Evolutionary conservation across 176 grass and related monocot genomes (phyloP).

Genomic region (Olyra latifolia): DNA sequence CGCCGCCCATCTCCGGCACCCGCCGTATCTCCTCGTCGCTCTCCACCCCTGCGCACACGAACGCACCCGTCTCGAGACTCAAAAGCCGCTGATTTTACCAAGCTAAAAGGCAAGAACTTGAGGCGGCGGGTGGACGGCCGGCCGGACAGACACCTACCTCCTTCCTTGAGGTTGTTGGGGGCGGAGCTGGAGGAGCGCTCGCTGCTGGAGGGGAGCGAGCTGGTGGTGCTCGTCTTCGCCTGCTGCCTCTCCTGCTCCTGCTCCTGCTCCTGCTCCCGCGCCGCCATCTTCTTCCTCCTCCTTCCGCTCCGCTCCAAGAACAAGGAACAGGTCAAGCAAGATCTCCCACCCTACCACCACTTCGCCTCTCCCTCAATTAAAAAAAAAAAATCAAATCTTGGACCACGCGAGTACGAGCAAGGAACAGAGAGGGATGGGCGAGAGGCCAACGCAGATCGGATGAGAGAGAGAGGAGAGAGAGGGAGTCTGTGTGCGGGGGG

Average conservation of each 20-base stretch:
- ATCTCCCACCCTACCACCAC: conserved; percentile 13
- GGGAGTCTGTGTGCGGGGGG: conserved; percentile 13
- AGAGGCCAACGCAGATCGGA: not conserved
- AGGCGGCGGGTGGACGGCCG: not conserved
- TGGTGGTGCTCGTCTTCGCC: conserved; percentile 63
- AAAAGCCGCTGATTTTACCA: not conserved
- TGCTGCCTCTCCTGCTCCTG: conserved; percentile 49
- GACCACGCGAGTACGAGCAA: conserved; percentile 11
- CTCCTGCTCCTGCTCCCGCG: conserved; percentile 48
- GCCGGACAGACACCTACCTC: conserved; percentile 28
- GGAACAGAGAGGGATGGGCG: conserved; percentile 21
- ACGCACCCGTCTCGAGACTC: not conserved
- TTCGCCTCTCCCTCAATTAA: not conserved
- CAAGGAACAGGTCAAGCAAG: conserved; percentile 26
- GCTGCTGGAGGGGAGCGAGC: conserved; percentile 72
- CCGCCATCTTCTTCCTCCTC: conserved; percentile 15
- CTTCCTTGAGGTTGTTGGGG: conserved; percentile 55
- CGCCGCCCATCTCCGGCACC: conserved; percentile 83
- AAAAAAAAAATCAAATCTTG: conserved; percentile 26
- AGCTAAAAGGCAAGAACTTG: not conserved
- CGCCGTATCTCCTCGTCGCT: conserved; percentile 98
- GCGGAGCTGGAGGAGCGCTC: conserved; percentile 87
- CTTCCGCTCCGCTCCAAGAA: not conserved
- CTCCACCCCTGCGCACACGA: conserved; percentile 57
- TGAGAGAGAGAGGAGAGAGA: not conserved